A percentile compares a stretch with the other conserved stretches of the same genome.
phyloP scores from a whole-genome alignment of 495 filamentous ascomycete species.

The Astrocystis sublimbata region DNA sequence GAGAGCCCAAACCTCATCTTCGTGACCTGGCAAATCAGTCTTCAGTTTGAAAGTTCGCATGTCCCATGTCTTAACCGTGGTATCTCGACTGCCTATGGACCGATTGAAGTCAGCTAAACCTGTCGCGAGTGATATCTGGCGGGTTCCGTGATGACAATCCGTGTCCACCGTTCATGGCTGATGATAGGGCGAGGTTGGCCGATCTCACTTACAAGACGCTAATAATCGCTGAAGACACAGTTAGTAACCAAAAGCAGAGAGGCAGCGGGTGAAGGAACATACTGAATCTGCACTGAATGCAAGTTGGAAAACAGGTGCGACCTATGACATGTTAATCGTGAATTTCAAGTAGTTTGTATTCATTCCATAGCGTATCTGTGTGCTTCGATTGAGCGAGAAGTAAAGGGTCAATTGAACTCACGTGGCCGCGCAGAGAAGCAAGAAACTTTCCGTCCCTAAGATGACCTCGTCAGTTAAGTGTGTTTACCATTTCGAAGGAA shows the following conservation, averaged over 20 bases:
- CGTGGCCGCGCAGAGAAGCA: constrained; percentile 84
- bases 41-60: constrained; percentile 78
- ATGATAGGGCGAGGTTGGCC: neutral
- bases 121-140: constrained; percentile 33
- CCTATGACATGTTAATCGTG: constrained; percentile 25
- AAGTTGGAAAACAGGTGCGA: constrained; percentile 88
- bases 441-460: constrained; percentile 73
- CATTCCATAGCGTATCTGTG: neutral
- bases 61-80: constrained; percentile 93
- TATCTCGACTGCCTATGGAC: constrained; percentile 60
- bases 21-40: constrained; percentile 86
- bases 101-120: neutral
- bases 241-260: constrained; percentile 4
- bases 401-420: constrained; percentile 19
- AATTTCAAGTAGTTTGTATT: neutral
- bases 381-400: neutral
- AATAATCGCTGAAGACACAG: constrained; percentile 9
- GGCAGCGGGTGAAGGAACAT: constrained; percentile 12
- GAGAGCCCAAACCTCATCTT: constrained; percentile 89
- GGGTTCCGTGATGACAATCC: constrained; percentile 60
- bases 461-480: constrained; percentile 17
- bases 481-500: neutral
- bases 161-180: constrained; percentile 11
- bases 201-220: constrained; percentile 16
- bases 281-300: constrained; percentile 84